A percentile compares a stretch with the other conserved stretches of the same genome.
Evolutionary conservation across 495 filamentous ascomycete species (phyloP).

Genomic region (Penicillium subrubescens): DNA sequence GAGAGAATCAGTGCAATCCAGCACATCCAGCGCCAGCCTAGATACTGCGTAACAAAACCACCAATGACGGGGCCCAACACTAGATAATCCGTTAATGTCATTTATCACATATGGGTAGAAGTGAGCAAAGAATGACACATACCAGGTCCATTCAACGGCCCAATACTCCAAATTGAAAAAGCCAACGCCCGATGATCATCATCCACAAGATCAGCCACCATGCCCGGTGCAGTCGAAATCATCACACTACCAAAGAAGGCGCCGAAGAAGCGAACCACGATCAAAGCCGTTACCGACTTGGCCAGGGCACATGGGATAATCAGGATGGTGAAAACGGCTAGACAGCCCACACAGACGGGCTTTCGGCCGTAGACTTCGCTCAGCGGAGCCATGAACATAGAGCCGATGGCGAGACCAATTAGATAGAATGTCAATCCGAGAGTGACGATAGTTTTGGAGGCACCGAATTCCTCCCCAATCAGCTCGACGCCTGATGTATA

Average conservation of each 20-base stretch:
- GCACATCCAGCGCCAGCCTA: constrained; percentile 86
- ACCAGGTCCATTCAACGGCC: constrained; percentile 74
- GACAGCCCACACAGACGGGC: constrained; percentile 66
- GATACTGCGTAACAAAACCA: constrained; percentile 67
- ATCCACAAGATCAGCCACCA: constrained; percentile 75
- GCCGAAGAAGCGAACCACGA: constrained; percentile 73
- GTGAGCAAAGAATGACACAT: too few relatives aligned
- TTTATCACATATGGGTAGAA: too few relatives aligned
- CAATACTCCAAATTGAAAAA: constrained; percentile 75
- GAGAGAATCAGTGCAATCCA: constrained; percentile 76
- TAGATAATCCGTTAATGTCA: background rate
- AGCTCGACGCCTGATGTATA: constrained; percentile 72
- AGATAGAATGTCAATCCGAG: constrained; percentile 79
- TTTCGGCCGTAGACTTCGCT: constrained; percentile 80
- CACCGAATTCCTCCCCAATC: constrained; percentile 66
- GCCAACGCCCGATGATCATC: constrained; percentile 70
- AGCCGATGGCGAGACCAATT: constrained; percentile 67
- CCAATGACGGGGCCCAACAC: constrained; percentile 64
- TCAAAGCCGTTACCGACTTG: constrained; percentile 60
- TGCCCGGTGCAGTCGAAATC: constrained; percentile 80
- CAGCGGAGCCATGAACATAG: constrained; percentile 73
- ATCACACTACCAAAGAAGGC: constrained; percentile 78
- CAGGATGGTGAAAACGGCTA: constrained; percentile 64
- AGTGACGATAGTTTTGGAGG: constrained; percentile 61
- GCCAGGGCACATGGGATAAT: constrained; percentile 74